Base-by-base conservation (phyloP, 2,329 filamentous ascomycete genomes). In the Pestalotiopsis sp. region DNA sequence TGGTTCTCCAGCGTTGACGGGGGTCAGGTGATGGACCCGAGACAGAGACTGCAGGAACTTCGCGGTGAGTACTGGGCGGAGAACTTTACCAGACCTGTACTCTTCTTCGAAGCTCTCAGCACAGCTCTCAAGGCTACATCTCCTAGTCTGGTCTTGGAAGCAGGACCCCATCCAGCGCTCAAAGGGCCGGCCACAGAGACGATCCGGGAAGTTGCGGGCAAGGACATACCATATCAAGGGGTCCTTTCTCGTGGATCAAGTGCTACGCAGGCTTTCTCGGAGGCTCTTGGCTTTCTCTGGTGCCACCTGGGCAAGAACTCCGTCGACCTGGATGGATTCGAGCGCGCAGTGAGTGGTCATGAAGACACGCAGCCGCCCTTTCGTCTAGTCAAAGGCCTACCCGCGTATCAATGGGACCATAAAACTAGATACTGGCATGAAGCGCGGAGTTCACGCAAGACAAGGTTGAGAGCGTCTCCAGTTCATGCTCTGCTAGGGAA, bases 401-500 rank as follows among this genome's bases (percentile, higher is more conserved):
- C 72, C 1, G 31, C 69, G 4, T 74, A 74, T 52, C 59, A 25
- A 1, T 74, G 71, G 72, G 66, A 72, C 23, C 72, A 74, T 23
- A 41, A 61, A 3, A 65, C 20, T 2, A 38, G 27, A 9, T 68
- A 71, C 20, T 73, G 73, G 73, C 61, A 71, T 23, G 73, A 74
- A 52, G 70, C 73, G 0, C 68, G 68, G n/a, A 61, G 41, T 6
- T 49, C 61, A 9, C 59, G 61, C 12, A 39, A 56, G 25, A 23
- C 59, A 4, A 20, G 41, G 13, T 17, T 38, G 20, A 13, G 67
- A 39, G 13, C 14, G 4, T 2, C 59, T 4, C 13, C 52, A 13
- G 61, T 62, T 25, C 65, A 73, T 49, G 17, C 45, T 2, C 49
- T 74, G 4, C 65, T 74, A 3, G 72, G 73, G 0, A 27, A 71